Conservation (phyloP, 2,329 filamentous ascomycete genomes). For the Pleurostoma richardsiae region DNA sequence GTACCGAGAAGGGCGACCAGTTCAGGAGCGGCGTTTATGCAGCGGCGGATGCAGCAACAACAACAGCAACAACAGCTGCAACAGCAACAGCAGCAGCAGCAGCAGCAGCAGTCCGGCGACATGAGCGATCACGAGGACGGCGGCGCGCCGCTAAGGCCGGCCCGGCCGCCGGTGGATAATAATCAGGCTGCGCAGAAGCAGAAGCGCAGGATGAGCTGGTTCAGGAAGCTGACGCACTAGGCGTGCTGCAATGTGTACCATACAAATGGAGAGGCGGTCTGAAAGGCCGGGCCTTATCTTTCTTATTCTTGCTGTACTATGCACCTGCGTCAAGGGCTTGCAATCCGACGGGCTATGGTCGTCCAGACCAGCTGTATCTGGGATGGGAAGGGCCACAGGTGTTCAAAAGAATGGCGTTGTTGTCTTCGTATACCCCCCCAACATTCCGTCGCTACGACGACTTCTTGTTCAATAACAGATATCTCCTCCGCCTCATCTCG, state of each 20-base stretch:
- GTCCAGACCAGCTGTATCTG: too few relatives aligned
- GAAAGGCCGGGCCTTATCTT: too few relatives aligned
- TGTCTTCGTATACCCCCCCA: too few relatives aligned
- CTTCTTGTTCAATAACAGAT: too few relatives aligned
- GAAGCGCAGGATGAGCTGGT: constrained; percentile 9
- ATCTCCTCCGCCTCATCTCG: too few relatives aligned
- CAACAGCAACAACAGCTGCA: neutral
- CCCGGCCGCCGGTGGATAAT: neutral
- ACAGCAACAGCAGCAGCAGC: neutral
- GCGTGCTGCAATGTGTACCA: neutral
- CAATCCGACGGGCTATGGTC: too few relatives aligned
- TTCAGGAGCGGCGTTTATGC: constrained; percentile 41
- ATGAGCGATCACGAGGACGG: neutral
- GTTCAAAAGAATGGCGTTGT: too few relatives aligned
- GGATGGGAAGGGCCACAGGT: too few relatives aligned
- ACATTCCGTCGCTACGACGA: too few relatives aligned
- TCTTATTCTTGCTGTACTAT: too few relatives aligned
- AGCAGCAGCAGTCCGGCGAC: neutral
- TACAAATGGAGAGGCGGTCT: too few relatives aligned
- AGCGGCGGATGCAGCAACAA: constrained; percentile 24
- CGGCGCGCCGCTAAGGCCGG: neutral
- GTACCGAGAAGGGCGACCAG: constrained; percentile 37
- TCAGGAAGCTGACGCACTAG: constrained; percentile 10
- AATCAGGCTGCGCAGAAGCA: constrained; percentile 3
- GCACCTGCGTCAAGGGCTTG: too few relatives aligned